Evolutionary conservation across 1,284 basidiomycete species (phyloP), one percentile per base, ranked within the genome.

Genomic region (Boletellus deceptivus): DNA sequence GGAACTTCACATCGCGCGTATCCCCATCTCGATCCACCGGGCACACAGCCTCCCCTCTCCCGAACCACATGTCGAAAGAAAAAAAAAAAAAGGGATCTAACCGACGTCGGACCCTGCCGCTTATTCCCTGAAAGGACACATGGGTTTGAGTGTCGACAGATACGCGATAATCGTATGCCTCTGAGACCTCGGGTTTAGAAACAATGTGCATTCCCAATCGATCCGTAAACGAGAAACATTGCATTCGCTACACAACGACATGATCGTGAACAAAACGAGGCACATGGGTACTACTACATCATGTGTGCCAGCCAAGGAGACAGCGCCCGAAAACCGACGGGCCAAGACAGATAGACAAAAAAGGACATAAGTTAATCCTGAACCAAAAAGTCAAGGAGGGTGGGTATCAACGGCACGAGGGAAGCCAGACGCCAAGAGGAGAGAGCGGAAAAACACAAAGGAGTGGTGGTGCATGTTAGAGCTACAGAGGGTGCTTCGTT

Each of bases 251-350:
- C 41, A 42, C 11, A 25, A n/a, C 22, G 22, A 31, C 29, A 31
- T 11, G 29, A 31, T 13, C 29, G 10, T 11, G 10, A 29, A 3
- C 10, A 31, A 27, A 48, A 11, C 7, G 14, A 39, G 9, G 43
- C 56, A 52, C 61, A 60, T 52, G 11, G 42, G 55, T 64, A 62
- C 62, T 61, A 63, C 51, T 55, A 64, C 62, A 31, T 49, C 60
- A 63, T 61, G 60, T 39, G 55, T 63, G 58, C 53, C 22, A 34
- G 24, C 41, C 43, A 52, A 49, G 18, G 20, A 37, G 52, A 27
- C 41, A 39, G 47, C 35, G n/a, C 33, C 31, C 20, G 43, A 25
- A 47, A 29, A 29, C 2, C 27, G 7, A 29, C 10, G 10, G 47
- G 24, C 41, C 24, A 3, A 53, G 46, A 50, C 29, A 13, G 20